These are phyloP conservation scores for Hypholoma sublateritium DNA, from an alignment of 768 basidiomycete genomes.

Conservation along the genomic window DNA sequence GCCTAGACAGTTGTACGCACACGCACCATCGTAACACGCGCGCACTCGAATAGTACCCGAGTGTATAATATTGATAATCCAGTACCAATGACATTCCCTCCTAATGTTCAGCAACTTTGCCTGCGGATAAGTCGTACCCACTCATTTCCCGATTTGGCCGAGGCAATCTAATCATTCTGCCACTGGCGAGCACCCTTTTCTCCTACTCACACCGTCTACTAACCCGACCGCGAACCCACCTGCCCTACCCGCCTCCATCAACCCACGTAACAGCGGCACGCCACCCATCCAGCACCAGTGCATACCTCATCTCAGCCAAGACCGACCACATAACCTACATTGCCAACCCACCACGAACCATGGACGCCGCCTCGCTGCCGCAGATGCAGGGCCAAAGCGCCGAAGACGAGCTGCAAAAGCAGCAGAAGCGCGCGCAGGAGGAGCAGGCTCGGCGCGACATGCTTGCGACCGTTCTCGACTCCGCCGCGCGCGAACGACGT, in stretches of 20 bases:
- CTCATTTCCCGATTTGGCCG: background rate
- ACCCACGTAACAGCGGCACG: background rate
- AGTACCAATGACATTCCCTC: background rate
- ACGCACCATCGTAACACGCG: background rate
- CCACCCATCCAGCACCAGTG: background rate
- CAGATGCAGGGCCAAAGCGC: constrained; percentile 4
- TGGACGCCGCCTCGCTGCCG: constrained; percentile 1
- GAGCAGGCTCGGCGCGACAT: constrained; percentile 77
- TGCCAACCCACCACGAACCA: background rate
- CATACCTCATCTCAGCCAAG: background rate
- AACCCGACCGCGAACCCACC: background rate
- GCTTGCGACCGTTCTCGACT: constrained; percentile 75
- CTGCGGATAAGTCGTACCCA: background rate
- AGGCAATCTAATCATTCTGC: background rate
- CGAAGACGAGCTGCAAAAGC: constrained; percentile 5
- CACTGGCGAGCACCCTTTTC: background rate
- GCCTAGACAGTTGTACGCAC: background rate
- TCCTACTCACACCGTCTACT: background rate
- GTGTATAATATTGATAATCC: background rate
- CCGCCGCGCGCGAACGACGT: constrained; percentile 82
- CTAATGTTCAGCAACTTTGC: too few species aligned
- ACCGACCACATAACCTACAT: background rate
- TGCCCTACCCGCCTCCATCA: background rate
- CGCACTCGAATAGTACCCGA: background rate
- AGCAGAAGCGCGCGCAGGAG: constrained; percentile 46